phyloP scores from a whole-genome alignment of 1,284 basidiomycete species.

The Cutaneotrichosporon dermatis region DNA sequence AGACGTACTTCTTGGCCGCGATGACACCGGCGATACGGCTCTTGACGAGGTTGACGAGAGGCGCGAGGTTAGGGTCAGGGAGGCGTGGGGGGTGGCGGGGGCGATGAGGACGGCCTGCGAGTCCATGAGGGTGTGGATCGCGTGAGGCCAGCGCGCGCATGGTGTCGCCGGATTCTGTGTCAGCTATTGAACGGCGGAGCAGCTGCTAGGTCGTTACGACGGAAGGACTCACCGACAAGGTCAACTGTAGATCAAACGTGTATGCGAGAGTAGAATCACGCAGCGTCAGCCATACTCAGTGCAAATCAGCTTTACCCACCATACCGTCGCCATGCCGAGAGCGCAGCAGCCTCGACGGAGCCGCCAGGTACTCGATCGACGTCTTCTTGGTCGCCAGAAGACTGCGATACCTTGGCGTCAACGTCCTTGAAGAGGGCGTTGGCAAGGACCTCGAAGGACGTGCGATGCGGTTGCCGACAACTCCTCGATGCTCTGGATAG shows the following conservation, averaged over 20 bases:
- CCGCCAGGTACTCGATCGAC: constrained; percentile 94
- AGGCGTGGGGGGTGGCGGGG: constrained; percentile 62
- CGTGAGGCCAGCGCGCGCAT: constrained; percentile 97
- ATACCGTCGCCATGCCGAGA: constrained; percentile 93
- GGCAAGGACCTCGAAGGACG: constrained; percentile 84
- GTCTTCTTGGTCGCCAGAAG: constrained; percentile 56
- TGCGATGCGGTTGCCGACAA: constrained; percentile 85
- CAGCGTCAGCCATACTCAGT: neutral
- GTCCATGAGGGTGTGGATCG: constrained; percentile 80
- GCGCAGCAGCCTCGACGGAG: constrained; percentile 98
- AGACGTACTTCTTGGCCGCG: constrained; percentile 80
- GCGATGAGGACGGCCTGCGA: constrained; percentile 94
- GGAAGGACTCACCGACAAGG: constrained; percentile 78
- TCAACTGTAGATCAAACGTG: constrained; percentile 59
- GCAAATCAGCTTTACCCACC: constrained; percentile 54
- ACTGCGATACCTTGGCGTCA: constrained; percentile 57
- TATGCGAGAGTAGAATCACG: neutral
- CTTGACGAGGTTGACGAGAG: constrained; percentile 74
- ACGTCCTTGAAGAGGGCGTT: constrained; percentile 71
- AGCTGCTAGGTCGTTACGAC: too few relatives aligned
- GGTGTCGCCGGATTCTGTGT: constrained; percentile 90
- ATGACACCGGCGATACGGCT: constrained; percentile 88
- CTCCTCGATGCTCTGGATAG: constrained; percentile 67
- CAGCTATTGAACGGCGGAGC: too few relatives aligned
- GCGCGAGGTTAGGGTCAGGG: constrained; percentile 54